These are phyloP conservation scores for Colletotrichum sansevieriae DNA, from an alignment of 2,329 filamentous ascomycete species.

Conservation along the genomic window DNA sequence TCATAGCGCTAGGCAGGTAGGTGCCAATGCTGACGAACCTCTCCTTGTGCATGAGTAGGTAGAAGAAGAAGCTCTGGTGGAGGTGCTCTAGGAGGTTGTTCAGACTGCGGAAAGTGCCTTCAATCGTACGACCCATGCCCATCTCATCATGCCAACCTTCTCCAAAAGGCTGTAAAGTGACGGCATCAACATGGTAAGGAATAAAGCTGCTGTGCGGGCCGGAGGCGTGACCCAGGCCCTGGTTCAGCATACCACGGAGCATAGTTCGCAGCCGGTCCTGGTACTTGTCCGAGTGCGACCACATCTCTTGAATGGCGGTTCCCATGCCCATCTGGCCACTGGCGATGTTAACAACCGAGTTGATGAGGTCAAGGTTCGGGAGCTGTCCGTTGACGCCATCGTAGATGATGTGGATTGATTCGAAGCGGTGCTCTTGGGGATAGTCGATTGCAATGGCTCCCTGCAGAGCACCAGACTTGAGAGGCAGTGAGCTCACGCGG, in stretches of 20 bases:
- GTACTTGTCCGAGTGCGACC: slow-evolving; percentile 81
- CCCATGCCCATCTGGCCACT: slow-evolving; percentile 92
- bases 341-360: slow-evolving; percentile 90
- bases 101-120: slow-evolving; percentile 91
- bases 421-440: slow-evolving; percentile 85
- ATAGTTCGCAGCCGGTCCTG: slow-evolving; percentile 87
- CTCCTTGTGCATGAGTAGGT: slow-evolving; percentile 90
- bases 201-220: slow-evolving; percentile 97
- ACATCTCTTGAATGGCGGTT: slow-evolving; percentile 88
- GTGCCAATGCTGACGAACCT: slow-evolving; percentile 98
- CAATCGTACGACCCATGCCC: slow-evolving; percentile 89
- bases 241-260: slow-evolving; percentile 91
- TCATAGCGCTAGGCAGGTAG: slow-evolving; percentile 97
- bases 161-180: slow-evolving; percentile 91
- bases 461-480: slow-evolving; percentile 94
- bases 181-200: slow-evolving; percentile 95
- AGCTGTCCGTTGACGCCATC: slow-evolving; percentile 96
- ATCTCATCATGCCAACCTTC: slow-evolving; percentile 98
- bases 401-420: slow-evolving; percentile 91
- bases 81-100: slow-evolving; percentile 98
- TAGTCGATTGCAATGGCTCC: slow-evolving; percentile 96
- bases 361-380: slow-evolving; percentile 95
- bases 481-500: slow-evolving; percentile 79
- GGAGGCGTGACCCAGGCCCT: slow-evolving; percentile 88
- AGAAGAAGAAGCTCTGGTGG: slow-evolving; percentile 99